These are phyloP conservation scores for Fusarium decemcellulare DNA, from an alignment of 2,329 filamentous ascomycete species.

Conservation along the genomic window DNA sequence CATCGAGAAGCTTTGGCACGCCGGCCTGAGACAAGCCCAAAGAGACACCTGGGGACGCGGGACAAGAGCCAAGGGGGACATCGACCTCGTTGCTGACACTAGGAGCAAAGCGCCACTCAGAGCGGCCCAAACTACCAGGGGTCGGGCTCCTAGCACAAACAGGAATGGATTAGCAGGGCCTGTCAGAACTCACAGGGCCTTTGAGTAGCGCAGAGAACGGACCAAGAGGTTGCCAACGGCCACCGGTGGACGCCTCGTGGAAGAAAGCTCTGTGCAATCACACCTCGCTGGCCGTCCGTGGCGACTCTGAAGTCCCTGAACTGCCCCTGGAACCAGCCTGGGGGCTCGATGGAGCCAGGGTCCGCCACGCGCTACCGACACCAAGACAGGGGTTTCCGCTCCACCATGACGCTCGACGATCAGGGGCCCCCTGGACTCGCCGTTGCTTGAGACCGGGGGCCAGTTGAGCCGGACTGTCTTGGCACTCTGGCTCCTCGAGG, in stretches of 20 bases:
- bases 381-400: conserved; percentile 25
- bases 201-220: conserved; percentile 19
- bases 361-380: conserved; percentile 28
- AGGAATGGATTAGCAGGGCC: conserved; percentile 43
- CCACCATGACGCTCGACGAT: conserved; percentile 41
- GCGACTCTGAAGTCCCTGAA: conserved; percentile 12
- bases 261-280: conserved; percentile 22
- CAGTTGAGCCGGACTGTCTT: conserved; percentile 37
- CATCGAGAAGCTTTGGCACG: conserved; percentile 43
- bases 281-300: conserved; percentile 21
- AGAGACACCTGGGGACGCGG: conserved; percentile 29
- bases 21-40: conserved; percentile 39
- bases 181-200: conserved; percentile 35
- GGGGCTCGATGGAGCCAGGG: conserved; percentile 23
- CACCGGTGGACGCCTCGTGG: conserved; percentile 35
- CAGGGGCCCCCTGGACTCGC: conserved; percentile 29
- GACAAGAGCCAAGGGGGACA: conserved; percentile 30
- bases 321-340: conserved; percentile 35
- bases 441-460: conserved; percentile 15
- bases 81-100: conserved; percentile 20
- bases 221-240: conserved; percentile 34
- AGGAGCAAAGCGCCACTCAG: conserved; percentile 31
- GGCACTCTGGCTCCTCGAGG: conserved; percentile 20
- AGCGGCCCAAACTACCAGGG: conserved; percentile 32
- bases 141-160: conserved; percentile 38